phyloP scores from a whole-genome alignment of 768 basidiomycete genomes.

The Trametes villosa region DNA sequence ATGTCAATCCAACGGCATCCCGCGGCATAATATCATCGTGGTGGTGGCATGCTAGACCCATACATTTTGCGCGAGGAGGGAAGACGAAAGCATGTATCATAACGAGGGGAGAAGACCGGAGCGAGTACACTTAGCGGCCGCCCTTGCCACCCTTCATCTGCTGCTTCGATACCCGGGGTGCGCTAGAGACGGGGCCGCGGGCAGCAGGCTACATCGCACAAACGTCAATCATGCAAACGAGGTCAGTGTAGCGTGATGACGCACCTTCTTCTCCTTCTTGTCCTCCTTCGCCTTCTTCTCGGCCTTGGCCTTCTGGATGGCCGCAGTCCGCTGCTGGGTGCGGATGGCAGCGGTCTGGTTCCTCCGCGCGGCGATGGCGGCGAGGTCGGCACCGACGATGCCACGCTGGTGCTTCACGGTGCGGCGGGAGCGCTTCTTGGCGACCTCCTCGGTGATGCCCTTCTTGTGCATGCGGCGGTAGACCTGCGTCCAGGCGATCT shows the following conservation, averaged over 20 bases:
- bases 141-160: conserved; percentile 93
- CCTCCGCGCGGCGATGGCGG: conserved; percentile 87
- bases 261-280: conserved; percentile 80
- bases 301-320: conserved; percentile 92
- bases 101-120: conserved; percentile 18
- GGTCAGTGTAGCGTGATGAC: conserved; percentile 22
- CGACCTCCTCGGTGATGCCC: conserved; percentile 98
- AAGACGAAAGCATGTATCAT: conserved; percentile 34
- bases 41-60: conserved; percentile 28
- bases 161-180: conserved; percentile 92
- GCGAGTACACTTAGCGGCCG: conserved; percentile 55
- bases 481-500: conserved; percentile 96
- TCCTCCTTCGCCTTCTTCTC: conserved; percentile 97
- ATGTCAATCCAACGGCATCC: conserved; percentile 6
- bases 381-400: conserved; percentile 95
- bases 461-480: conserved; percentile 99
- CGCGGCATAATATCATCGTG: conserved; percentile 17
- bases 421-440: conserved; percentile 97
- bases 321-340: conserved; percentile 76
- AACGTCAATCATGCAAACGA: not conserved
- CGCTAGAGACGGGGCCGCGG: conserved; percentile 57
- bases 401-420: conserved; percentile 98
- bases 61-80: conserved; percentile 31
- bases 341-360: conserved; percentile 90
- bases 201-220: conserved; percentile 54